These are phyloP conservation scores for Malassezia yamatoensis DNA, from an alignment of 1,284 basidiomycete species.

Conservation along the genomic window DNA sequence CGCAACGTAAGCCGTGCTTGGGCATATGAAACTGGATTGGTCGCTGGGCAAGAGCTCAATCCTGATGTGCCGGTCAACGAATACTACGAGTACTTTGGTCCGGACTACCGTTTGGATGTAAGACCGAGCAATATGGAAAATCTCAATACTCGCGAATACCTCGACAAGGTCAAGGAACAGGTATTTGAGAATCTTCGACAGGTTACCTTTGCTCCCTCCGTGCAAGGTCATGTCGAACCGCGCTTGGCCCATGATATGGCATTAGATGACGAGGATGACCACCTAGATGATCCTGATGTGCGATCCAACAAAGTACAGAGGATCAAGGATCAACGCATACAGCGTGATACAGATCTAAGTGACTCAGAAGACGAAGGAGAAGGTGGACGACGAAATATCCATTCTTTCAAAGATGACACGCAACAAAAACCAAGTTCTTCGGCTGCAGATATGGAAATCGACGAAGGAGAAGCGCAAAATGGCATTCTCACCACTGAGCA, in stretches of 20 bases:
- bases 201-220: slow-evolving; percentile 31
- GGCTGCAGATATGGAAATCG: background rate
- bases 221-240: slow-evolving; percentile 42
- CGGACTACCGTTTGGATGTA: slow-evolving; percentile 94
- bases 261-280: slow-evolving; percentile 26
- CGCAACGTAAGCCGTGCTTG: slow-evolving; percentile 91
- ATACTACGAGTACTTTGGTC: slow-evolving; percentile 96
- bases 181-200: slow-evolving; percentile 61
- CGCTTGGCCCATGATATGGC: slow-evolving; percentile 22
- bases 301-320: slow-evolving; percentile 26
- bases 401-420: background rate
- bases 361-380: slow-evolving; percentile 34
- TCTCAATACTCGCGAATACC: slow-evolving; percentile 81
- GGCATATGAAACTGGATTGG: slow-evolving; percentile 96
- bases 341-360: slow-evolving; percentile 29
- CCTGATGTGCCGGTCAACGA: slow-evolving; percentile 56
- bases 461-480: background rate
- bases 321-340: slow-evolving; percentile 22
- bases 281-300: slow-evolving; percentile 20
- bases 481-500: too few species aligned
- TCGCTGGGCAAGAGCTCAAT: slow-evolving; percentile 84
- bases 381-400: slow-evolving; percentile 9
- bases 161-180: slow-evolving; percentile 82
- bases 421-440: background rate
- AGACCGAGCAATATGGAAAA: slow-evolving; percentile 92